Evolutionary conservation across 2,329 filamentous ascomycete species (phyloP), one percentile per base, ranked within the genome.

Genomic region (Aspergillus pseudoglaucus): DNA sequence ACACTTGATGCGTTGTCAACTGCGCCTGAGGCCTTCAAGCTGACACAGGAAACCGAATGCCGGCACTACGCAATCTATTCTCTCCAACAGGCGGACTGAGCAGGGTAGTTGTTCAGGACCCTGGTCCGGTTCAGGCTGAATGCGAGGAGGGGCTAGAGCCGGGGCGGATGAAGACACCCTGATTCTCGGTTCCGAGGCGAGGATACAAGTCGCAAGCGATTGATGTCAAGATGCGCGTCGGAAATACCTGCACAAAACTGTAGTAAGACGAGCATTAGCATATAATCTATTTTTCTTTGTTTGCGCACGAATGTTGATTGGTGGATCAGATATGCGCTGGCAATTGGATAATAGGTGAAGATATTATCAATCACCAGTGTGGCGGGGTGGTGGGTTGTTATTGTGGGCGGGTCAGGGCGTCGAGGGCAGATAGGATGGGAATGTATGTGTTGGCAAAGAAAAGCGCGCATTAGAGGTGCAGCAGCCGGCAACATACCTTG

Each of bases 1-100:
- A 57, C 52, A 59, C 58, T 60, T 64, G 67, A 72, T 73, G 69
- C 62, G 69, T 70, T 72, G 70, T 70, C 69, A 68, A 53, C 56
- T 51, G 51, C 54, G 58, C 53, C 54, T 53, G 50, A 41, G 32
- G 42, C 53, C 55, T 57, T 56, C 53, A 59, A 61, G 57, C 56
- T 55, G 61, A 56, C 54, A 15, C 33, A 17, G n/a, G 33, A 35
- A 35, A 17, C 33, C 37, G 14, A 42, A 14, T 38, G 39, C 15
- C 17, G 35, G 27, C 50, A 47, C 56, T 60, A 60, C 55, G 54
- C 52, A 47, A 52, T 55, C 51, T 53, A 53, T 54, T 48, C 52
- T 45, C 51, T 45, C 51, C 45, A 46, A 52, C 55, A 49, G 53
- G 48, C 55, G 33, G n/a, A 37, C 33, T 37, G 14, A 30, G 17